Conservation (phyloP, 2,329 filamentous ascomycete genomes). For the Aureobasidium lini region DNA sequence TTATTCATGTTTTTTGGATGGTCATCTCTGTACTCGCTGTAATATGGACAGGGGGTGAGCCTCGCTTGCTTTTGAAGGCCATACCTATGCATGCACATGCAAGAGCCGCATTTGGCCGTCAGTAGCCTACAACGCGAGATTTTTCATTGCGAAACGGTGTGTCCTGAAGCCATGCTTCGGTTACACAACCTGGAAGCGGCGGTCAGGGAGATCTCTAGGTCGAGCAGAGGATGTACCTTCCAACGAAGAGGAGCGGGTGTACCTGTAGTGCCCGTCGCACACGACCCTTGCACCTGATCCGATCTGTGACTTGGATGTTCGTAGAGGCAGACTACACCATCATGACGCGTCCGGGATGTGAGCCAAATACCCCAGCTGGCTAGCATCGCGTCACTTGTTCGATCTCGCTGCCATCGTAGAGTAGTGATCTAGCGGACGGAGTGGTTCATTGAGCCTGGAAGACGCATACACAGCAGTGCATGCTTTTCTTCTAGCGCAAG, state of each 20-base stretch:
- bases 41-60: background rate
- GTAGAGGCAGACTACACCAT: background rate
- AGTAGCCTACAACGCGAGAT: background rate
- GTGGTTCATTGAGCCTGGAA: background rate
- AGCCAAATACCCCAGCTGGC: too few relatives aligned
- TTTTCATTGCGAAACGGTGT: background rate
- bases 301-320: background rate
- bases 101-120: background rate
- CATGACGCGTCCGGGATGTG: background rate
- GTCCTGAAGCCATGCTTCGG: background rate
- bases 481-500: background rate
- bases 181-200: background rate
- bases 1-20: background rate
- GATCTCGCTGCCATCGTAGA: background rate
- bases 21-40: background rate
- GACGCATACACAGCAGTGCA: background rate
- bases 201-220: background rate
- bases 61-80: background rate
- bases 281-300: background rate
- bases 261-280: background rate
- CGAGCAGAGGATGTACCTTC: background rate
- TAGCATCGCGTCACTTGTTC: background rate
- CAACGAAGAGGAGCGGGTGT: too few relatives aligned
- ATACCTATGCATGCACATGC: background rate
- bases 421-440: background rate